These are phyloP conservation scores for Plicaturopsis crispa DNA, from an alignment of 768 basidiomycete species.

Conservation along the genomic window DNA sequence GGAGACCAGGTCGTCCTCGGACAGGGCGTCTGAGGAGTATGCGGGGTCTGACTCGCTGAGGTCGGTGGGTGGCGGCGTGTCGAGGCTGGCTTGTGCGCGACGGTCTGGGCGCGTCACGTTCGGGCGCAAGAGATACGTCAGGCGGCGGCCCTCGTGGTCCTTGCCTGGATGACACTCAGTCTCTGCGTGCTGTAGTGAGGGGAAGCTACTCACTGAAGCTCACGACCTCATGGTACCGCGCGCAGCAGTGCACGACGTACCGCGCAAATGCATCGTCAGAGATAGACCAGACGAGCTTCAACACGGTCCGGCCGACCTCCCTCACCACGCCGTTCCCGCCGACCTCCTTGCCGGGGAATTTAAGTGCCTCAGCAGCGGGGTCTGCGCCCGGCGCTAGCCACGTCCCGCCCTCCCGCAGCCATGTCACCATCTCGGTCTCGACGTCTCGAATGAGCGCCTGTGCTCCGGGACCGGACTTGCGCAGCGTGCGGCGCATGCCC, in stretches of 20 bases:
- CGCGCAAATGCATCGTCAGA: conserved; percentile 65
- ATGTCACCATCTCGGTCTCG: conserved; percentile 53
- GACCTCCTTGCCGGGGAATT: conserved; percentile 37
- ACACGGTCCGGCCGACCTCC: conserved; percentile 61
- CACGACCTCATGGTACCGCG: conserved; percentile 71
- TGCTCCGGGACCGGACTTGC: conserved; percentile 51
- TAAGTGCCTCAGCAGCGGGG: conserved; percentile 9
- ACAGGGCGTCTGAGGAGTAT: conserved; percentile 32
- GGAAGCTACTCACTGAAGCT: conserved; percentile 62
- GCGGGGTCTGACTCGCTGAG: conserved; percentile 43
- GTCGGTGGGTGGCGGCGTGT: conserved; percentile 73
- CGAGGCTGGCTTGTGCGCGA: conserved; percentile 31
- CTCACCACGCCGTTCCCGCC: conserved; percentile 45
- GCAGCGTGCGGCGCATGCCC: conserved; percentile 64
- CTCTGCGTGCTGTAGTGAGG: conserved; percentile 32
- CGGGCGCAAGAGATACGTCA: conserved; percentile 78
- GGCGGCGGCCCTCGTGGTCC: conserved; percentile 43
- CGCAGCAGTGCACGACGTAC: conserved; percentile 78
- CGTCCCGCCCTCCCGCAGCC: conserved; percentile 59
- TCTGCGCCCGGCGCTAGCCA: conserved; percentile 37
- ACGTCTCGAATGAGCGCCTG: conserved; percentile 60
- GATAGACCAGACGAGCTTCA: conserved; percentile 69
- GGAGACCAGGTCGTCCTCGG: conserved; percentile 38
- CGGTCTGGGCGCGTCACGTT: conserved; percentile 59
- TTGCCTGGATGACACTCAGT: conserved; percentile 21